These are phyloP conservation scores for Dissophora ornata DNA, from an alignment of 192 early-diverging fungal genomes.

Conservation along the genomic window DNA sequence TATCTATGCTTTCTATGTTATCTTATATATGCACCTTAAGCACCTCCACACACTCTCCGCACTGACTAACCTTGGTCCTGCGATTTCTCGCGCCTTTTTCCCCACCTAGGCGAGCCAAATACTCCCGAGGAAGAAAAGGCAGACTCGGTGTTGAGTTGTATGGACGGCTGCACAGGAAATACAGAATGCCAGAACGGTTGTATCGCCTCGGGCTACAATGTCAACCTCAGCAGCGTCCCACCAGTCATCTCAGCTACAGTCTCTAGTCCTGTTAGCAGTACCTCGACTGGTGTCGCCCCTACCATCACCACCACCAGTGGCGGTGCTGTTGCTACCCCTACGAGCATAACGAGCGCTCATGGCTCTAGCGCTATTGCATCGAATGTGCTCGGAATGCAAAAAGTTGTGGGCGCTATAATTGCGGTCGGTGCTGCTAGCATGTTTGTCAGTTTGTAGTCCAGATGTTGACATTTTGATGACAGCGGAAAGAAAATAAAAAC, in stretches of 20 bases:
- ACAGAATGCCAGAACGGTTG: constrained; percentile 17
- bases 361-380: no score
- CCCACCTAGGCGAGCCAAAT: constrained; percentile 13
- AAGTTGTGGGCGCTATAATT: no score
- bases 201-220: constrained; percentile 15
- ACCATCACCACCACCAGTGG: background rate
- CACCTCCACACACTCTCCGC: no score
- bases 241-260: background rate
- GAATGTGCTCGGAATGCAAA: no score
- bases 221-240: background rate
- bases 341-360: background rate
- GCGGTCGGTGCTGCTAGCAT: no score
- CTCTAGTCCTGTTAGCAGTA: background rate
- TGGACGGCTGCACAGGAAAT: constrained; percentile 2
- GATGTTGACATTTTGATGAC: no score
- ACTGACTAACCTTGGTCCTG: no score
- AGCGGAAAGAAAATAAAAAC: no score
- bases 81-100: background rate
- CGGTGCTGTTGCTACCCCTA: background rate
- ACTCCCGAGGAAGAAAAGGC: constrained; percentile 28
- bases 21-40: no score
- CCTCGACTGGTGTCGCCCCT: background rate
- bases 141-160: constrained; percentile 18
- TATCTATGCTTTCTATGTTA: no score
- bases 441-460: no score